Evolutionary conservation across 352 stramenopile species (phyloP), one percentile per base, ranked within the genome.

Genomic region (Phytopythium aichiense): DNA sequence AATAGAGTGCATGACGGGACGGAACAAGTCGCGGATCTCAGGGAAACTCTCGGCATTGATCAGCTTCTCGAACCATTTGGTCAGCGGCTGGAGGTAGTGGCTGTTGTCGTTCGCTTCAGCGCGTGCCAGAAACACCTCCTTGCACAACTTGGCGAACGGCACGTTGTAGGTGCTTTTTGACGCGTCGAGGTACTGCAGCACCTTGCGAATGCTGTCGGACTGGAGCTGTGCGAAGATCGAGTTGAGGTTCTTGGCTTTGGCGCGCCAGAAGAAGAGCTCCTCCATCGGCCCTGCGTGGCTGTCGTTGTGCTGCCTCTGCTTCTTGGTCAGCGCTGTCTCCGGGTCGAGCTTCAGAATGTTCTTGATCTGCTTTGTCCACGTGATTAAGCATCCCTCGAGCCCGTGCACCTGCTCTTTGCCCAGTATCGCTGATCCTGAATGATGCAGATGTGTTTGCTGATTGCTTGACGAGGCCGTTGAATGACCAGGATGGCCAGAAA

Each of bases 341-440:
- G 91, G 84, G 58, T 97, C 91, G 63, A 94, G 78, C 45, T 94
- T 95, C 2, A 98, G 59, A 20, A 98, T 94, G 64, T 92, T 91
- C 61, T 97, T 97, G 66, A 98, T 97, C 73, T 98, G 92, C 62
- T 97, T 97, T 1, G 92, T 98, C 92, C 92, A 98, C 2, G 87
- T 97, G 60, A 98, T 98, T 0, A 98, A 65, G 25, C 82, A 91
- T 3, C 85, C 82, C 68, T 98, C 92, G 3, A 98, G 76, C 2
- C 80, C 77, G 54, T 96, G 88, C 25, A 96, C 77, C 52, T 91
- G 78, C 58, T 96, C 85, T 52, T 94, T 96, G 28, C 84, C 65
- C 16, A 85, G 66, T 13, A 50, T 35, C 20, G 23, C 13, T 1
- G 3, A 49, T 13, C 18, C 40, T 16, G 37, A 58, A 11, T 58